Evolutionary conservation across 2,329 filamentous ascomycete genomes (phyloP), one percentile per base, ranked within the genome.

Genomic region (Hypoxylon sp.): DNA sequence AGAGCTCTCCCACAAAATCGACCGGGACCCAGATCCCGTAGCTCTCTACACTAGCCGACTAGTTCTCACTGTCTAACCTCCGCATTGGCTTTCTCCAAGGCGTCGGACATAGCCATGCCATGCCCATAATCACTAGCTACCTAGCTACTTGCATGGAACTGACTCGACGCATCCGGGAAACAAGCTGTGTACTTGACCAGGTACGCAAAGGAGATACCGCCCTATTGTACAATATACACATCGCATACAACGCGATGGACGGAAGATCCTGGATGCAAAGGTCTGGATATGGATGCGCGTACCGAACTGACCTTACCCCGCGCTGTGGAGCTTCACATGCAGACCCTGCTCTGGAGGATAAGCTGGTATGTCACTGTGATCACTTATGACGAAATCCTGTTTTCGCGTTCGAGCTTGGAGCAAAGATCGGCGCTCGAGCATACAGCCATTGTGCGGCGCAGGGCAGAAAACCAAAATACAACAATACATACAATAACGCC

Each of bases 361-460:
- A 25, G 30, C 27, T 30, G 33, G 40, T 50, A 67, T 59, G 68
- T 64, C 61, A 62, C 64, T 37, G 51, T 68, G 58, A 65, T 60
- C 35, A 53, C 6, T 35, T 14, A 70, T 70, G 68, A 70, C 65
- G 64, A 63, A 68, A 70, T 68, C 65, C 68, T 68, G 68, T 68
- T 70, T 70, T 66, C 35, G 46, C 22, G 30, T 22, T 46, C 37
- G 49, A 59, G 46, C 53, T 58, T 55, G 37, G 35, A 50, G 40
- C 31, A 44, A 44, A n/a, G 65, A 68, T 68, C 61, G 48, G 61
- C 56, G 56, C 25, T 49, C 50, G 30, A 58, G 27, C 55, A 54
- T 49, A 7, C 20, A 44, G 30, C 44, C 53, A 40, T 56, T n/a
- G 35, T 20, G 35, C 20, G 46, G 37, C 46, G 37, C 46, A 48